phyloP scores from a whole-genome alignment of 2,329 filamentous ascomycete species.

The Trichoderma sp. region DNA sequence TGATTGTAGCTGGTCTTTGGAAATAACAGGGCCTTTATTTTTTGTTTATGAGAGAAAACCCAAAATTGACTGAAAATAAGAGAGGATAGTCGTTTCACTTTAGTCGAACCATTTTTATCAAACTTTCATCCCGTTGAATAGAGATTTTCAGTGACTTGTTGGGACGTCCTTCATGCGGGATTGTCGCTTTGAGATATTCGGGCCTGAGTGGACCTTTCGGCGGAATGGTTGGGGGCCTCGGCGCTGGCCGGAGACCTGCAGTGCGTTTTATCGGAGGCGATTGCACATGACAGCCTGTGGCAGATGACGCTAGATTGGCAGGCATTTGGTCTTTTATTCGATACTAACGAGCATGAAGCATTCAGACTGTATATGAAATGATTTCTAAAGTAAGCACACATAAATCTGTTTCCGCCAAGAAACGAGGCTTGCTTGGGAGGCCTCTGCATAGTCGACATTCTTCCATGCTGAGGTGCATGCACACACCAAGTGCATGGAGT shows the following conservation, averaged over 20 bases:
- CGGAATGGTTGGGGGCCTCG: conserved; percentile 23
- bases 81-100: background rate
- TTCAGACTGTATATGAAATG: no score
- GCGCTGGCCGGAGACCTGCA: background rate
- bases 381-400: no score
- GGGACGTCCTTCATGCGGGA: background rate
- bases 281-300: background rate
- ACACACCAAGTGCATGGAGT: background rate
- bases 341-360: no score
- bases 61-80: background rate
- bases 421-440: background rate
- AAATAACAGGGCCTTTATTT: background rate
- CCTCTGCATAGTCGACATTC: background rate
- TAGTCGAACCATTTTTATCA: background rate
- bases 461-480: background rate
- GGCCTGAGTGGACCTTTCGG: conserved; percentile 15
- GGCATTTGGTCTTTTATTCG: background rate
- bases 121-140: background rate
- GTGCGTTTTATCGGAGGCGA: background rate
- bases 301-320: background rate
- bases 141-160: conserved; percentile 1
- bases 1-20: background rate
- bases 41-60: background rate
- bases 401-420: background rate
- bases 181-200: background rate